Evolutionary conservation across 1,284 basidiomycete genomes (phyloP).

Genomic region (Thelephora terrestris): DNA sequence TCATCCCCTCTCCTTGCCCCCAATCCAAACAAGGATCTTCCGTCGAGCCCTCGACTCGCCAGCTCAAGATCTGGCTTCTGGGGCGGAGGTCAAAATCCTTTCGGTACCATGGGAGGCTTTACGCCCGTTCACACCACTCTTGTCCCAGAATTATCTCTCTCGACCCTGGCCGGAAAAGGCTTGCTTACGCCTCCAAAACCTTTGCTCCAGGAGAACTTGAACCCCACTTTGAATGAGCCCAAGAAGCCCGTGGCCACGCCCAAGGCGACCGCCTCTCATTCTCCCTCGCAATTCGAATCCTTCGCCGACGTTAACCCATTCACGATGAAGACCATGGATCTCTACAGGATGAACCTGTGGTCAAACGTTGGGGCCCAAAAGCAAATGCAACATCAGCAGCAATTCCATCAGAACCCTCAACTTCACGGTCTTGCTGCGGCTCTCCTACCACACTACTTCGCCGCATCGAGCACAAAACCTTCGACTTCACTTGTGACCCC

Average conservation of each 20-base stretch:
- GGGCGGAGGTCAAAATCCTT: conserved; percentile 48
- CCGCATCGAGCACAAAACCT: conserved; percentile 14
- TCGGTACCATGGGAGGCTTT: conserved; percentile 48
- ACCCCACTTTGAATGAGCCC: conserved; percentile 54
- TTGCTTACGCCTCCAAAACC: background rate
- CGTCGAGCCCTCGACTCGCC: conserved; percentile 47
- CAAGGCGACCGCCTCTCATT: conserved; percentile 2
- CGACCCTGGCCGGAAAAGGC: background rate
- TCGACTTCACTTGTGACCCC: conserved; percentile 20
- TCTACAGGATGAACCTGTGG: conserved; percentile 84
- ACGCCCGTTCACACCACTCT: conserved; percentile 82
- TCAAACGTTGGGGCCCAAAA: conserved; percentile 56
- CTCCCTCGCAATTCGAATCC: conserved; percentile 44
- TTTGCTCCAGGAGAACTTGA: conserved; percentile 72
- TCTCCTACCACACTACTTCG: conserved; percentile 50
- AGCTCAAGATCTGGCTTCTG: conserved; percentile 48
- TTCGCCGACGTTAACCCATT: conserved; percentile 74
- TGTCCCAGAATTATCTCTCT: conserved; percentile 43
- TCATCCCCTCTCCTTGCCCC: conserved; percentile 42
- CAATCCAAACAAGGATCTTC: conserved; percentile 79
- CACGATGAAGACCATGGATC: conserved; percentile 74
- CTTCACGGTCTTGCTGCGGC: conserved; percentile 39
- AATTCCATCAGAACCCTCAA: conserved; percentile 14
- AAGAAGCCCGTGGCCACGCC: conserved; percentile 7
- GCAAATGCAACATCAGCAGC: conserved; percentile 20